Conservation (phyloP, 306 rosid genomes). For the Malus sylvestris region DNA sequence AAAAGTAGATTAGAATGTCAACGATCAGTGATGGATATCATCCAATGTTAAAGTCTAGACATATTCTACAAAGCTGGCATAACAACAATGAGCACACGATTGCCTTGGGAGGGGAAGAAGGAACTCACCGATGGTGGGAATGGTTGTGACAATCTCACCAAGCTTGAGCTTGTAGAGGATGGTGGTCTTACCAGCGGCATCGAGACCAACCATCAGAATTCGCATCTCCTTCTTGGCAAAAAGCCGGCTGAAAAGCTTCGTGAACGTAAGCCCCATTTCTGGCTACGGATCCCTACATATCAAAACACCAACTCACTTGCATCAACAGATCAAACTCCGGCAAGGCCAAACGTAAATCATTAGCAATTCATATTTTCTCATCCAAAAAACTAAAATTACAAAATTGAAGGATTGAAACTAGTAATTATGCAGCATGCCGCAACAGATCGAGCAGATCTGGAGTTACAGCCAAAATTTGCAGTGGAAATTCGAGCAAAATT, state of each 20-base stretch:
- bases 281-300: conserved; percentile 39
- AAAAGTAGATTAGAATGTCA: neutral
- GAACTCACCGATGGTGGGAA: conserved; percentile 93
- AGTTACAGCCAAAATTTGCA: conserved; percentile 1
- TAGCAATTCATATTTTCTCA: neutral
- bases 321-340: neutral
- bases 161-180: conserved; percentile 99
- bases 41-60: too few species aligned
- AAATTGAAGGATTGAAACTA: neutral
- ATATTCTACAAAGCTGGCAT: neutral
- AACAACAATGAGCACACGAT: neutral
- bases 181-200: conserved; percentile 99
- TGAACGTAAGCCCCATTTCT: conserved; percentile 95
- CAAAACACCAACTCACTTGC: neutral
- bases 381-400: neutral
- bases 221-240: conserved; percentile 99
- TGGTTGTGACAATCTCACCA: conserved; percentile 98
- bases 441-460: conserved; percentile 38
- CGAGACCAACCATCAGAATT: conserved; percentile 99
- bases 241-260: conserved; percentile 97
- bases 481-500: neutral
- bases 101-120: neutral
- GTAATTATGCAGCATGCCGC: neutral
- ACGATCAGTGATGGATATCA: neutral
- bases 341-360: neutral